Evolutionary conservation across 2,329 filamentous ascomycete genomes (phyloP), one percentile per base, ranked within the genome.

Genomic region (Colletotrichum plurivorum): DNA sequence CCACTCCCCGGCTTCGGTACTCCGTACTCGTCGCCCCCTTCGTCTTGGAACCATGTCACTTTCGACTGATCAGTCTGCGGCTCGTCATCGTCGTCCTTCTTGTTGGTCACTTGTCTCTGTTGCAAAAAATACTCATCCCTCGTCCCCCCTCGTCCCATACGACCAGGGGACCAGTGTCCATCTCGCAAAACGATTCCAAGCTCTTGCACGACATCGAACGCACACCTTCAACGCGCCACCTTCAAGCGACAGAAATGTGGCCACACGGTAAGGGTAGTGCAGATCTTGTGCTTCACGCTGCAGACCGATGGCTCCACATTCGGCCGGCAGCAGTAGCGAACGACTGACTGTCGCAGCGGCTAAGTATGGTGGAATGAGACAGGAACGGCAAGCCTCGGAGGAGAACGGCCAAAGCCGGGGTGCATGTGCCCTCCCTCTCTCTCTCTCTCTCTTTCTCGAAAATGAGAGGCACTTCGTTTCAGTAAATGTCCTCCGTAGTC

Each of bases 201-300:
- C 54, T 39, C 36, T 45, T 53, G 46, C 53, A 45, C 48, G 18
- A 13, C 16, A 15, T n/a, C 41, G 41, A 43, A 43, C 6, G 16
- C 41, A n/a, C 41, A 10, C 10, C 13, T 36, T 36, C 41, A 43
- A 43, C 15, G 15, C 41, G 16, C 41, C 41, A 10, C 15, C 41
- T 43, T n/a, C 41, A 36, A n/a, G 41, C 41, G 16, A 43, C 41
- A 43, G 16, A 6, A 15, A 43, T 43, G 41, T 15, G 16, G 41
- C 41, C 13, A n/a, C 41, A 15, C 13, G 41, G 41, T 43, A 69
- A 39, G 53, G 53, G 48, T 68, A 22, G 48, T 31, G 65, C 53
- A 53, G 46, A 58, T 60, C 61, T 52, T 25, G 41, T 69, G 61
- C 54, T 64, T 63, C 52, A 57, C 56, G 46, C 53, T 41, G 52